phyloP scores from a whole-genome alignment of 169 alveolate genomes.

The Babesia bigemina region DNA sequence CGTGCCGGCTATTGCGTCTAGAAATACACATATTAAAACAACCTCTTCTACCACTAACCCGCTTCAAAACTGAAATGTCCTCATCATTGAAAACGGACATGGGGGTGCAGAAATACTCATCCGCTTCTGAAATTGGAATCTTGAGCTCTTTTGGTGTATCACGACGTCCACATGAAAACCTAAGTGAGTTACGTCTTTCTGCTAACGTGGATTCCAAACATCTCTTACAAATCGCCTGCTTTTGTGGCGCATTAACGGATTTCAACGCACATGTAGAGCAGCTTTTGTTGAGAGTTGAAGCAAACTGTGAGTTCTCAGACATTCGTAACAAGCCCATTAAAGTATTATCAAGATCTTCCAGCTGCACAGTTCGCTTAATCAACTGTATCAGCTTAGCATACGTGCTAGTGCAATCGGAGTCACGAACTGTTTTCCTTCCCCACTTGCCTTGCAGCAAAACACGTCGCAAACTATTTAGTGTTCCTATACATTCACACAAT shows the following conservation, averaged over 20 bases:
- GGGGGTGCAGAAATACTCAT: constrained; percentile 15
- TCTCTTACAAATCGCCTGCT: too few relatives aligned
- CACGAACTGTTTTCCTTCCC: constrained; percentile 30
- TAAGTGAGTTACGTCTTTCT: neutral
- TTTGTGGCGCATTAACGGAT: neutral
- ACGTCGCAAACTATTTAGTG: constrained; percentile 15
- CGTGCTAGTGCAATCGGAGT: constrained; percentile 18
- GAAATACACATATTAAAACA: constrained; percentile 17
- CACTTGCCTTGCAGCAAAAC: constrained; percentile 14
- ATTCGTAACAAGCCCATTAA: too few relatives aligned
- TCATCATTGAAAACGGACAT: constrained; percentile 29
- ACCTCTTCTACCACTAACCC: constrained; percentile 15
- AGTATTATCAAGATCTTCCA: constrained; percentile 18
- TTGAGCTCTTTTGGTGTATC: neutral
- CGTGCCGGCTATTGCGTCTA: neutral
- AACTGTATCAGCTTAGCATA: constrained; percentile 19
- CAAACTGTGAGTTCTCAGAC: too few relatives aligned
- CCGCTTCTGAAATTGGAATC: constrained; percentile 5
- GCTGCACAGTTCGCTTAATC: neutral
- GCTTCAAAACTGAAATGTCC: constrained; percentile 17
- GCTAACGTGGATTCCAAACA: too few relatives aligned
- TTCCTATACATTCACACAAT: constrained; percentile 42
- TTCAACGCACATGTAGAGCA: neutral
- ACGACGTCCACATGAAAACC: too few relatives aligned
- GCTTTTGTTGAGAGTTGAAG: too few relatives aligned